Conservation (phyloP, 148 eudicot genomes). For the Amaranthus cruentus region DNA sequence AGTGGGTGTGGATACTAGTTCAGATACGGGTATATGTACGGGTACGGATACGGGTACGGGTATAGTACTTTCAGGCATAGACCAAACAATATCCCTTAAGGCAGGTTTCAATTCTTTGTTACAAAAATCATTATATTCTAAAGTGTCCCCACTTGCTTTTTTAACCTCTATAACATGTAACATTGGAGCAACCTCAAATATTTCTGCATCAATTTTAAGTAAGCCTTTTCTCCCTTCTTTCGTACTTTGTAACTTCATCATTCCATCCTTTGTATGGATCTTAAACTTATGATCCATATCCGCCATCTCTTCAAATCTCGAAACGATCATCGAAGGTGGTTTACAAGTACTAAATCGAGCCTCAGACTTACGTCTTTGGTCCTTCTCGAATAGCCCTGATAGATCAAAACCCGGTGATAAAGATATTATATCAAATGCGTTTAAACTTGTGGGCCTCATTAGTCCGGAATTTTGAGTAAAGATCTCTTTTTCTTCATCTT, state of each 20-base stretch:
- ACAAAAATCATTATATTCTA: slow-evolving; percentile 59
- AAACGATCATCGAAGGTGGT: slow-evolving; percentile 45
- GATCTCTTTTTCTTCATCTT: neutral
- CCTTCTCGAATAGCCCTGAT: slow-evolving; percentile 49
- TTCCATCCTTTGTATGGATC: slow-evolving; percentile 52
- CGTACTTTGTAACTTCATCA: slow-evolving; percentile 52
- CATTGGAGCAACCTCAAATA: slow-evolving; percentile 72
- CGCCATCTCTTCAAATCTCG: slow-evolving; percentile 62
- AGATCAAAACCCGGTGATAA: slow-evolving; percentile 61
- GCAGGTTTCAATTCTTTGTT: slow-evolving; percentile 61
- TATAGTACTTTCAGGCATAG: slow-evolving; percentile 41
- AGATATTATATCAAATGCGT: slow-evolving; percentile 75
- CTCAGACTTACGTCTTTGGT: slow-evolving; percentile 16
- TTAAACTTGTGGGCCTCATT: slow-evolving; percentile 46
- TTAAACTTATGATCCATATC: slow-evolving; percentile 33
- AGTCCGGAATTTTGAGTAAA: neutral
- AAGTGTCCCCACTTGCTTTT: slow-evolving; percentile 66
- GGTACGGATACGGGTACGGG: too few species aligned
- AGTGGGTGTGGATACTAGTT: too few species aligned
- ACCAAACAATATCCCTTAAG: slow-evolving; percentile 62
- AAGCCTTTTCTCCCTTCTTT: slow-evolving; percentile 69
- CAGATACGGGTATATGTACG: too few species aligned
- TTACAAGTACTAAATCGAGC: slow-evolving; percentile 43
- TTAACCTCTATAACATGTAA: slow-evolving; percentile 74
- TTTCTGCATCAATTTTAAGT: slow-evolving; percentile 67